Evolutionary conservation across 2,329 filamentous ascomycete species (phyloP), one percentile per base, ranked within the genome.

Genomic region (Scopulariopsis brevicaulis): DNA sequence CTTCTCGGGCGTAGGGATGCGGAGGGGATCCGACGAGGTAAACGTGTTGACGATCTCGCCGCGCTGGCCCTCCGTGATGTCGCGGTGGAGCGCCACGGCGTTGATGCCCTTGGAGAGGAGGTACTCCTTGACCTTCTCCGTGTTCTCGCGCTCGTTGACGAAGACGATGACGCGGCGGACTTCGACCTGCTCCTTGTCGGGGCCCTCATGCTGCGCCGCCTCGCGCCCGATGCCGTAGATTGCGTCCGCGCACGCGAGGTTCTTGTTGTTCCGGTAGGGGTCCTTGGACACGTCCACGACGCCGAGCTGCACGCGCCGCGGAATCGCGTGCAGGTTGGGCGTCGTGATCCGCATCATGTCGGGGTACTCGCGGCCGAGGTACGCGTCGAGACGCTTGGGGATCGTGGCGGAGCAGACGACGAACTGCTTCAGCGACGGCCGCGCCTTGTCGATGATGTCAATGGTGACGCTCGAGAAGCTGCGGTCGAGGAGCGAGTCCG

Each of bases 351-450:
- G 87, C 53, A 79, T 77, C 73, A 96, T 90, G 64, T 89, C 79
- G 0, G 94, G 93, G 70, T 92, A 96, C 62, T 86, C 85, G 61
- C 84, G 82, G 56, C 83, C 82, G n/a, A 99, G 80, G 69, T 88
- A 90, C 63, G 82, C 86, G 74, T 99, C 94, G 20, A 99, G 81
- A 64, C 89, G 89, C 62, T 87, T 84, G 1, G 95, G 94, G 61
- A 99, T 97, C 5, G 94, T 99, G 56, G 94, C 94, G 3, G 93
- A 97, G 76, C 94, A 99, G 62, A 97, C 83, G 53, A 99, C 80
- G 25, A 99, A 79, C 68, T 96, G 89, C 67, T 90, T 83, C 53
- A 97, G 74, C 0, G 90, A 94, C 0, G 93, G 90, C 7, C 84
- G 80, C 1, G 87, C 83, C 59, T 88, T 87, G 66, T 96, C 89